A percentile compares a stretch with the other conserved stretches of the same genome.
phyloP scores from a whole-genome alignment of 2,329 filamentous ascomycete genomes.

The Pseudodiploospora longispora region DNA sequence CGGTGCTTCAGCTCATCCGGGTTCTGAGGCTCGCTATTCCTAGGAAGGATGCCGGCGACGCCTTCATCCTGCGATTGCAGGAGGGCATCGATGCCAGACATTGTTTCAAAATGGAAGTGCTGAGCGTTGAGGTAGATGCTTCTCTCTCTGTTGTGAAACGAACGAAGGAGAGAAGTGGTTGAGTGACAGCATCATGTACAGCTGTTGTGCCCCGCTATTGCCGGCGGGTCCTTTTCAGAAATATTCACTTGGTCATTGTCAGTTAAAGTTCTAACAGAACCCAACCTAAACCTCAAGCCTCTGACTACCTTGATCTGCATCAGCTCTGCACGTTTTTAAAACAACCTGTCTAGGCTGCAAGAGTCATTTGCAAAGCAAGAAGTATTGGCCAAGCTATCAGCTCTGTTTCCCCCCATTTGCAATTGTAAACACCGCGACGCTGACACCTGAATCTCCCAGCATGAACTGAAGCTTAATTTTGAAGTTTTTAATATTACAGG shows the following conservation, averaged over 20 bases:
- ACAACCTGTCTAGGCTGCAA: no score
- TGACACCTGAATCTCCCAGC: no score
- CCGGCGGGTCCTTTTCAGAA: constrained; percentile 6
- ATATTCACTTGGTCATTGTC: background rate
- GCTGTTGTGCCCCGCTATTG: constrained; percentile 6
- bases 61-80: constrained; percentile 20
- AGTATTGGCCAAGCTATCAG: no score
- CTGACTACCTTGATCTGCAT: no score
- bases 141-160: constrained; percentile 1
- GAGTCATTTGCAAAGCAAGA: no score
- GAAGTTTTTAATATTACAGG: no score
- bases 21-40: constrained; percentile 27
- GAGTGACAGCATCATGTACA: background rate
- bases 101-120: background rate
- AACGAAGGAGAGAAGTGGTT: constrained; percentile 15
- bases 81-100: constrained; percentile 28
- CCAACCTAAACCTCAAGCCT: no score
- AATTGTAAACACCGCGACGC: no score
- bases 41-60: constrained; percentile 6
- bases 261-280: no score
- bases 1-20: constrained; percentile 57
- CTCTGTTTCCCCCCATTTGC: no score
- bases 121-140: background rate
- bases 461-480: no score
- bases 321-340: no score